Evolutionary conservation across 1,139 yeast species (phyloP).

Genomic region (Pichia inconspicua): DNA sequence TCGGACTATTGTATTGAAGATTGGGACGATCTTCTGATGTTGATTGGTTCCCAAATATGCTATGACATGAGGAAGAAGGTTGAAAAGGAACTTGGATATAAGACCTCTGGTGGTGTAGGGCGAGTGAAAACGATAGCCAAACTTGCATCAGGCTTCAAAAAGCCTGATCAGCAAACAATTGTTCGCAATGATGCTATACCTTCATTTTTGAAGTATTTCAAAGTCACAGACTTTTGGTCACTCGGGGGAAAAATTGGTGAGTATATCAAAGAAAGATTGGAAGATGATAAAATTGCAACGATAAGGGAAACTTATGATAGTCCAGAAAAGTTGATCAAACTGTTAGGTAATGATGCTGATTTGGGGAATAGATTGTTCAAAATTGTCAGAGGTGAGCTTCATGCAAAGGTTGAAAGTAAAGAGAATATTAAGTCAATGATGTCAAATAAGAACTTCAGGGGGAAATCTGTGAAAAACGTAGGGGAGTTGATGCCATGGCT

Average conservation of each 20-base stretch:
- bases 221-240: conserved; percentile 73
- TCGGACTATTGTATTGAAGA: conserved; percentile 35
- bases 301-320: conserved; percentile 40
- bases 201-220: conserved; percentile 51
- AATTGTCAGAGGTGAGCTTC: conserved; percentile 57
- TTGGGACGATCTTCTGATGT: conserved; percentile 78
- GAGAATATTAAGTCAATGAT: conserved; percentile 78
- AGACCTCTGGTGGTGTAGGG: conserved; percentile 86
- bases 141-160: conserved; percentile 77
- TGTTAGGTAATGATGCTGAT: conserved; percentile 35
- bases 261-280: conserved; percentile 38
- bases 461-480: conserved; percentile 43
- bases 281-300: conserved; percentile 29
- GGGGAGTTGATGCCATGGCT: conserved; percentile 74
- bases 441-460: conserved; percentile 72
- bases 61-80: conserved; percentile 47
- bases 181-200: conserved; percentile 43
- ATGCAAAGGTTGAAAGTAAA: conserved; percentile 46
- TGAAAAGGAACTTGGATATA: conserved; percentile 54
- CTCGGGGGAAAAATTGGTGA: conserved; percentile 88
- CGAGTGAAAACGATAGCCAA: conserved; percentile 74
- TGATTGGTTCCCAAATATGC: conserved; percentile 59
- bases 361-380: conserved; percentile 46
- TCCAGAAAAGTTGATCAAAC: conserved; percentile 29
- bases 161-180: conserved; percentile 83